A percentile compares a stretch with the other conserved stretches of the same genome.
phyloP scores from a whole-genome alignment of 805 yeast genomes.

The Starmerella ratchasimensis region DNA sequence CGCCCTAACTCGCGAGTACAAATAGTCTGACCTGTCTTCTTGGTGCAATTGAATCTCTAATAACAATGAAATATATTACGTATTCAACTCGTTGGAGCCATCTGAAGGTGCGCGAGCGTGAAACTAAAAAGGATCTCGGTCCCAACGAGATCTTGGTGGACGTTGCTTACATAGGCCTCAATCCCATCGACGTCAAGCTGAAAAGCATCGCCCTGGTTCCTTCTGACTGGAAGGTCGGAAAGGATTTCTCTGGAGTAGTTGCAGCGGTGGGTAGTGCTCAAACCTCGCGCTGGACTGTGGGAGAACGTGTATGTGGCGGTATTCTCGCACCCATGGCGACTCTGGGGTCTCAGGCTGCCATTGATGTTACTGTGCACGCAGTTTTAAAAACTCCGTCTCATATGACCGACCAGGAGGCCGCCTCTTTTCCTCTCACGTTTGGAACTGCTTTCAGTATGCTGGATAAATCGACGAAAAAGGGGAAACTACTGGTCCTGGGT shows the following conservation, averaged over 20 bases:
- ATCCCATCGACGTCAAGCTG: slow-evolving; percentile 52
- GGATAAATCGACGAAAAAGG: slow-evolving; percentile 9
- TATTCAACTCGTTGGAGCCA: slow-evolving; percentile 12
- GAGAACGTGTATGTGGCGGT: slow-evolving; percentile 52
- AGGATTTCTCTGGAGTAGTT: slow-evolving; percentile 53
- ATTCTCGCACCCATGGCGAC: slow-evolving; percentile 23
- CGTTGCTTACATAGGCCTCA: slow-evolving; percentile 44
- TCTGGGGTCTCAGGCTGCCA: slow-evolving; percentile 41
- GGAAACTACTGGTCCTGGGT: slow-evolving; percentile 41
- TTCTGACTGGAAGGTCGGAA: slow-evolving; percentile 33
- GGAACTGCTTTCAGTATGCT: slow-evolving; percentile 45
- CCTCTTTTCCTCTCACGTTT: slow-evolving; percentile 49
- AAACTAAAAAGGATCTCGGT: slow-evolving; percentile 36
- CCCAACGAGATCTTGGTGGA: slow-evolving; percentile 40
- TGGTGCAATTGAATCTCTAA: too few species aligned
- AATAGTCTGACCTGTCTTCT: background rate
- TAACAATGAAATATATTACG: slow-evolving; percentile 6
- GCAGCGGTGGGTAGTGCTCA: slow-evolving; percentile 40
- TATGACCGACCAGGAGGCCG: slow-evolving; percentile 42
- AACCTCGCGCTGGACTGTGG: slow-evolving; percentile 32
- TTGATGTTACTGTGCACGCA: slow-evolving; percentile 41
- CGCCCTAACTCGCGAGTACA: background rate
- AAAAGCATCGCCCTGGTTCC: slow-evolving; percentile 8
- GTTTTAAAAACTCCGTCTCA: slow-evolving; percentile 36
- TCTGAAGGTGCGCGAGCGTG: slow-evolving; percentile 4